Percentiles rank a stretch among this genome's conserved stretches.
phyloP scores from a whole-genome alignment of 495 filamentous ascomycete genomes.

The Bacidia rubella region DNA sequence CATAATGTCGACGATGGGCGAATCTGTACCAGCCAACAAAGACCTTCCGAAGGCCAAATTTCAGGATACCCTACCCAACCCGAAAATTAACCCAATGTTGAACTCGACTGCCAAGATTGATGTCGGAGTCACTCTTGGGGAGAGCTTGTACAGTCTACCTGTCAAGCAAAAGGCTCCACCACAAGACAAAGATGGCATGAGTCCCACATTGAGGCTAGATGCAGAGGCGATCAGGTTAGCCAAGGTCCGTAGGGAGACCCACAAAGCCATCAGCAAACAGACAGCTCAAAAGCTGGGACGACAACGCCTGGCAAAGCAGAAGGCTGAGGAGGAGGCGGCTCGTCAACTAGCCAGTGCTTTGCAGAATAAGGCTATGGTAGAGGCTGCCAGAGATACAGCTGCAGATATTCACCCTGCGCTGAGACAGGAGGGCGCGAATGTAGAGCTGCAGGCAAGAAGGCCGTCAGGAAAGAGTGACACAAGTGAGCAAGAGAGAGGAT shows the following conservation, averaged over 20 bases:
- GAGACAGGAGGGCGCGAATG: background rate
- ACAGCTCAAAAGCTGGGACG: background rate
- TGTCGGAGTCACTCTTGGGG: background rate
- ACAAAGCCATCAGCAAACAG: background rate
- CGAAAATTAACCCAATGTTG: slow-evolving; percentile 2
- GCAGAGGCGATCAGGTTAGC: slow-evolving; percentile 11
- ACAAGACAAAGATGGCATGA: background rate
- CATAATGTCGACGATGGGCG: slow-evolving; percentile 13
- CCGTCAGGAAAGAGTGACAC: background rate
- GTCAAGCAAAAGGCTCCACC: background rate
- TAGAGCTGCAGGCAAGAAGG: background rate
- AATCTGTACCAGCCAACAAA: background rate
- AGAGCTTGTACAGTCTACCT: background rate
- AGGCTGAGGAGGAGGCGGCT: background rate
- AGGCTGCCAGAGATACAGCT: background rate
- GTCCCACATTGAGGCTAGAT: slow-evolving; percentile 2
- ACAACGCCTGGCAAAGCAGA: background rate
- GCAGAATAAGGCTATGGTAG: slow-evolving; percentile 5
- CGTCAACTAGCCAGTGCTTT: background rate
- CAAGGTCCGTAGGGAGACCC: slow-evolving; percentile 7
- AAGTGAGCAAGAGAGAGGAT: slow-evolving; percentile 2
- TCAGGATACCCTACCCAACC: background rate
- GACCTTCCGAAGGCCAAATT: background rate
- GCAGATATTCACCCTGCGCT: background rate
- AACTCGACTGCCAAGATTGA: background rate